A percentile compares a stretch with the other conserved stretches of the same genome.
phyloP scores from a whole-genome alignment of 148 eudicot genomes.

The Vaccinium macrocarpon region DNA sequence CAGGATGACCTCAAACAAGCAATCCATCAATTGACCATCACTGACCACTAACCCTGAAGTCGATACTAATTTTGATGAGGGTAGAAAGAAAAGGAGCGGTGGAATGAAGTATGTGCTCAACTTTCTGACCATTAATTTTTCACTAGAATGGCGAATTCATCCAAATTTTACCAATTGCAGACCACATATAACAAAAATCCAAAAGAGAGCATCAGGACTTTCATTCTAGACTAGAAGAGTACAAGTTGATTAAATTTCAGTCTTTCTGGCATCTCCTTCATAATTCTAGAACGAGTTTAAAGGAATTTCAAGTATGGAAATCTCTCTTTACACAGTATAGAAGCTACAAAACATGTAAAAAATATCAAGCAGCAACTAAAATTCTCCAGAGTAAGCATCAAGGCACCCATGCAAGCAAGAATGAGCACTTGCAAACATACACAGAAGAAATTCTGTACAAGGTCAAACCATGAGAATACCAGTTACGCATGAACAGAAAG shows the following conservation, averaged over 20 bases:
- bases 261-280: neutral
- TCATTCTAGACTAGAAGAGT: neutral
- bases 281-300: neutral
- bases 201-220: neutral
- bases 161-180: neutral
- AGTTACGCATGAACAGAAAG: conserved; percentile 77
- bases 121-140: neutral
- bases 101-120: neutral
- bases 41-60: neutral
- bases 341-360: neutral
- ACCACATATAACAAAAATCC: neutral
- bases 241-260: neutral
- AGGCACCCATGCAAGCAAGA: neutral
- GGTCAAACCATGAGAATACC: conserved; percentile 35
- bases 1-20: neutral
- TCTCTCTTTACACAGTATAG: neutral
- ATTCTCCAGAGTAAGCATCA: neutral
- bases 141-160: neutral
- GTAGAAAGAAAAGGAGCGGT: neutral
- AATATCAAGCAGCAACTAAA: neutral
- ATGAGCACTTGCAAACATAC: neutral
- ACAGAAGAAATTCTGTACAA: conserved; percentile 1
- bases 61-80: neutral
- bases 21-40: neutral
- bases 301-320: no score